These are phyloP conservation scores for Tetracladium maxilliforme DNA, from an alignment of 2,329 filamentous ascomycete genomes.

Conservation along the genomic window DNA sequence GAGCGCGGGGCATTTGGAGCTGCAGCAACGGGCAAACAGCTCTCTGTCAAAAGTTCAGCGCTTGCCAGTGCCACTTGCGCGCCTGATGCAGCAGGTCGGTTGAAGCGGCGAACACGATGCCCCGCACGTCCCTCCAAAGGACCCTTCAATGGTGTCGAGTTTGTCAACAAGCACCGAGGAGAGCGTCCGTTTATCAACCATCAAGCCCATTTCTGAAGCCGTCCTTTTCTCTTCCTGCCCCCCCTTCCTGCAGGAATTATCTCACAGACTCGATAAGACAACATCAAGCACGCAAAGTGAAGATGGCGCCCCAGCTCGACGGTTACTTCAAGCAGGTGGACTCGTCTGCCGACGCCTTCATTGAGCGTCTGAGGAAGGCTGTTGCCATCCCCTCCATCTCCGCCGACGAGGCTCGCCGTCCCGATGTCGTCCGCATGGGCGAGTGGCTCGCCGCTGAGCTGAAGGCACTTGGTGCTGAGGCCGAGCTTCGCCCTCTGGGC, in stretches of 20 bases:
- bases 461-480: constrained; percentile 67
- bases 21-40: too few relatives aligned
- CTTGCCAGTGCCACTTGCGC: too few relatives aligned
- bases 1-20: too few relatives aligned
- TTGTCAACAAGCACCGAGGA: too few relatives aligned
- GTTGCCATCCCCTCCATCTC: constrained; percentile 96
- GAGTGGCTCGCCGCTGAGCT: constrained; percentile 79
- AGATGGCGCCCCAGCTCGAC: constrained; percentile 85
- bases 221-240: too few relatives aligned
- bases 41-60: too few relatives aligned
- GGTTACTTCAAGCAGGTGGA: constrained; percentile 90
- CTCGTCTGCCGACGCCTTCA: constrained; percentile 62
- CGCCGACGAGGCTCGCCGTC: constrained; percentile 73
- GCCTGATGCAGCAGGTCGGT: too few relatives aligned
- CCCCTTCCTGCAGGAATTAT: constrained; percentile 5
- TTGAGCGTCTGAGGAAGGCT: constrained; percentile 77
- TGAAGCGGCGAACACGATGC: too few relatives aligned
- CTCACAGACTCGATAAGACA: constrained; percentile 10
- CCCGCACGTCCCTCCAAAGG: too few relatives aligned
- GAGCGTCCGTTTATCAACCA: too few relatives aligned
- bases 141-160: too few relatives aligned
- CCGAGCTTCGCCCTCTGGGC: constrained; percentile 75
- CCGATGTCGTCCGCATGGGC: constrained; percentile 94
- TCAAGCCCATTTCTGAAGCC: too few relatives aligned
- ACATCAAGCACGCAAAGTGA: constrained; percentile 42